Evolutionary conservation across 2,329 filamentous ascomycete genomes (phyloP).

Genomic region (Cladosporium sp.): DNA sequence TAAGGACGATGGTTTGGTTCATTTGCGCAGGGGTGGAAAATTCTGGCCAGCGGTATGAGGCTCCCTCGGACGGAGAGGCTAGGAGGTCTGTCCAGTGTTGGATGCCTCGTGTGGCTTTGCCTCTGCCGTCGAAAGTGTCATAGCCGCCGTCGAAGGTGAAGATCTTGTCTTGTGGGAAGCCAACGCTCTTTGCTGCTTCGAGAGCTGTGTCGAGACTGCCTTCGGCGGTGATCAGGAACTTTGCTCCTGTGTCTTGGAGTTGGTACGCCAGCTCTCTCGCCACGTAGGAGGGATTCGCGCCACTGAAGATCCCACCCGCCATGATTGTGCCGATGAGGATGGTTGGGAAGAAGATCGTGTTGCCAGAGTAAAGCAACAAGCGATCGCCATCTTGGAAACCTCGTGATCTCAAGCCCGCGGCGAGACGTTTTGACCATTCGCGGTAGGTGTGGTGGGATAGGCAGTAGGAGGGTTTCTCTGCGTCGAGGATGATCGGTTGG

Average conservation of each 20-base stretch:
- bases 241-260: conserved; percentile 65
- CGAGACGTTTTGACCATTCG: conserved; percentile 67
- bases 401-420: conserved; percentile 57
- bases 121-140: conserved; percentile 41
- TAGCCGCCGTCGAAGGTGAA: conserved; percentile 61
- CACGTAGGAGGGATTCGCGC: conserved; percentile 68
- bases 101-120: conserved; percentile 37
- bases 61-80: conserved; percentile 48
- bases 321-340: conserved; percentile 70
- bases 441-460: conserved; percentile 63
- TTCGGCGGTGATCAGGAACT: conserved; percentile 62
- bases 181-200: conserved; percentile 59
- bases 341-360: conserved; percentile 68
- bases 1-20: conserved; percentile 61
- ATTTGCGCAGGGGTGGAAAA: conserved; percentile 46
- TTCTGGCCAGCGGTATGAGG: conserved; percentile 61
- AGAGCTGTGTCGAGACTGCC: conserved; percentile 58
- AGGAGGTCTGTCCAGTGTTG: conserved; percentile 64
- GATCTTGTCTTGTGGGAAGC: conserved; percentile 52
- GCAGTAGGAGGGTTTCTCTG: conserved; percentile 62
- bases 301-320: conserved; percentile 74
- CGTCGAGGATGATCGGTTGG: conserved; percentile 57
- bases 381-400: conserved; percentile 66
- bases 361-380: conserved; percentile 69
- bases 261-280: conserved; percentile 71